A percentile compares a stretch with the other conserved stretches of the same genome.
phyloP scores from a whole-genome alignment of 192 early-diverging fungal species.

The Phycomyces blakesleeanus region DNA sequence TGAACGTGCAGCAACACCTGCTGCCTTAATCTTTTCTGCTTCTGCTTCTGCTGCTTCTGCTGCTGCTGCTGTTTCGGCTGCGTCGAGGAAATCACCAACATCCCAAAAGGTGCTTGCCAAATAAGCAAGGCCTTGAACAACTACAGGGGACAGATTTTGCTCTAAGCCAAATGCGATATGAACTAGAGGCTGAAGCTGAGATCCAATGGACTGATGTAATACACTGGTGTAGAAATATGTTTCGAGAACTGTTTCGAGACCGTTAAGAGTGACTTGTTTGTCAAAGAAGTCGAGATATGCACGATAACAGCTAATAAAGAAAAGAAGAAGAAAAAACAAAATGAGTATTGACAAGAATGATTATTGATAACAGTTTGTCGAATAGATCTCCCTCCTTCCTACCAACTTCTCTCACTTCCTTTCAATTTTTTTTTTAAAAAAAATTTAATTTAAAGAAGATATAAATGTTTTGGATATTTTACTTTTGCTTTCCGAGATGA shows the following conservation, averaged over 20 bases:
- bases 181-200: conserved; percentile 26
- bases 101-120: conserved; percentile 6
- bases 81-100: conserved; percentile 2
- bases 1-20: neutral
- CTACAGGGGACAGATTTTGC: conserved; percentile 3
- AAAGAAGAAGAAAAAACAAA: neutral
- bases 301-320: conserved; percentile 14
- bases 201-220: conserved; percentile 11
- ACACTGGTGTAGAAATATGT: conserved; percentile 7
- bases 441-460: no score
- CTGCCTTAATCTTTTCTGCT: no score
- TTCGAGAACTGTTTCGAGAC: conserved; percentile 3
- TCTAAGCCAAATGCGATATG: conserved; percentile 20
- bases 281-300: conserved; percentile 25
- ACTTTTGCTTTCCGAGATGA: conserved; percentile 15
- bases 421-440: neutral
- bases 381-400: neutral
- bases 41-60: no score
- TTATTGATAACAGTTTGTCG: neutral
- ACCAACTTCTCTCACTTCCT: neutral
- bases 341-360: conserved; percentile 1
- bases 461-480: no score
- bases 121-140: conserved; percentile 18
- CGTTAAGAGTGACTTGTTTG: conserved; percentile 4
- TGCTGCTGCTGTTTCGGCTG: no score